A percentile compares a stretch with the other conserved stretches of the same genome.
Evolutionary conservation across 495 filamentous ascomycete species (phyloP).

Genomic region (Lindgomyces ingoldianus): DNA sequence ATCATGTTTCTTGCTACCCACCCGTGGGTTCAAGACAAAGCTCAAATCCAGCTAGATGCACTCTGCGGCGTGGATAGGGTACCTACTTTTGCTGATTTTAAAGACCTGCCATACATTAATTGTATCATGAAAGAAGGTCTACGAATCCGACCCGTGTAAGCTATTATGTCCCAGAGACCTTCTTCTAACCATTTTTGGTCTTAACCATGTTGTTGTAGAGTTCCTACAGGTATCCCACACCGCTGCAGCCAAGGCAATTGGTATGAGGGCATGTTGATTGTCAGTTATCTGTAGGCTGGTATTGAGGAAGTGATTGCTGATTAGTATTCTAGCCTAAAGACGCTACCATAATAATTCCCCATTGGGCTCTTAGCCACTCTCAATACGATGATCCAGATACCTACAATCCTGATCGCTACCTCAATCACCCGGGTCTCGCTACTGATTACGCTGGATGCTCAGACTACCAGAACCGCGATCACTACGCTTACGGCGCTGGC

Average conservation of each 20-base stretch:
- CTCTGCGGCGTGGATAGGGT: conserved; percentile 42
- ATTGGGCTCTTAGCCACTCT: conserved; percentile 43
- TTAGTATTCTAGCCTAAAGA: conserved; percentile 36
- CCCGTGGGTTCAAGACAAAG: conserved; percentile 38
- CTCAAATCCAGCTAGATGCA: conserved; percentile 33
- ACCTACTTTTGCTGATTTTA: conserved; percentile 46
- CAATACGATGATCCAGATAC: conserved; percentile 2
- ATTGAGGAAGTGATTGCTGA: not conserved
- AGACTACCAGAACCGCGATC: conserved; percentile 50
- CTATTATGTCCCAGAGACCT: conserved; percentile 5
- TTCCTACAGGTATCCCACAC: conserved; percentile 13
- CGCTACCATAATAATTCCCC: conserved; percentile 43
- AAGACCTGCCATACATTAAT: conserved; percentile 48
- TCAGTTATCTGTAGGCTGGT: not conserved
- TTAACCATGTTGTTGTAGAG: conserved; percentile 6
- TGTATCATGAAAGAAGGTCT: conserved; percentile 48
- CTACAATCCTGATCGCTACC: conserved; percentile 28
- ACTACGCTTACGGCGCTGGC: conserved; percentile 60
- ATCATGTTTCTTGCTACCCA: conserved; percentile 25
- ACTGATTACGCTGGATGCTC: conserved; percentile 32
- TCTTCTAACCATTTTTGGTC: conserved; percentile 36
- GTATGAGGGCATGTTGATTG: conserved; percentile 25
- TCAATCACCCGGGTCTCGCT: conserved; percentile 37
- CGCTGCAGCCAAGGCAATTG: conserved; percentile 13
- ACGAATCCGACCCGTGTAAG: conserved; percentile 46